Evolutionary conservation across 192 early-diverging fungal genomes (phyloP), one percentile per base, ranked within the genome.

Genomic region (Spizellomyces sp.): DNA sequence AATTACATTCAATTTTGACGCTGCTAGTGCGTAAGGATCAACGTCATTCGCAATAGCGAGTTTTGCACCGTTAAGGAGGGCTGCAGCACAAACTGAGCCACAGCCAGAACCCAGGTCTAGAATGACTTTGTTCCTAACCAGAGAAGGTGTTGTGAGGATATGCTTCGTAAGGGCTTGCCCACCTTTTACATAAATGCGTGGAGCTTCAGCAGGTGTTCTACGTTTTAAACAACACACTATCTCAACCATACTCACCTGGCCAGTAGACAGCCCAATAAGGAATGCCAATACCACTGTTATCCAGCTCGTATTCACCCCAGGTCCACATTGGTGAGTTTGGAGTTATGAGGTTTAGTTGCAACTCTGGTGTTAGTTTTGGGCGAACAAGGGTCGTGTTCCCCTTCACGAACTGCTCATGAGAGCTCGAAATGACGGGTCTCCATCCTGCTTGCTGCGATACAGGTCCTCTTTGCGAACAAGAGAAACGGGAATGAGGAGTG

Each of bases 201-300:
- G 54, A 0, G 7, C n/a, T 56, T 56, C 27, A 36, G 3, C 3
- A 36, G 27, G 27, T 36, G 27, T 36, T 36, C 27, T 36, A 36
- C 27, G 3, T 36, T 54, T 5, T 61, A 22, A 61, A n/a, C 6
- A 5, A 3, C 27, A 36, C 27, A 36, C 27, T 36, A 36, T 36
- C 27, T 36, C 27, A 36, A 36, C 3, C 27, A 36, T 36, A 36
- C 27, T 36, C 36, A 61, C 59, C 59, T 9, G 59, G 59, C 59
- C 59, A 61, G 42, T 61, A 61, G 14, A 61, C 42, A 42, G 59
- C 15, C 59, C 59, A 61, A 61, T 41, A 61, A 14, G 59, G 59
- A 19, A 54, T 54, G 14, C 22, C 17, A 14, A 61, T 41, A 4
- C 59, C 59, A 42, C 42, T 19, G 42, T 6, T 42, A 14, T 61